Evolutionary conservation across 1,284 basidiomycete genomes (phyloP).

Genomic region (Marasmius tenuissimus): DNA sequence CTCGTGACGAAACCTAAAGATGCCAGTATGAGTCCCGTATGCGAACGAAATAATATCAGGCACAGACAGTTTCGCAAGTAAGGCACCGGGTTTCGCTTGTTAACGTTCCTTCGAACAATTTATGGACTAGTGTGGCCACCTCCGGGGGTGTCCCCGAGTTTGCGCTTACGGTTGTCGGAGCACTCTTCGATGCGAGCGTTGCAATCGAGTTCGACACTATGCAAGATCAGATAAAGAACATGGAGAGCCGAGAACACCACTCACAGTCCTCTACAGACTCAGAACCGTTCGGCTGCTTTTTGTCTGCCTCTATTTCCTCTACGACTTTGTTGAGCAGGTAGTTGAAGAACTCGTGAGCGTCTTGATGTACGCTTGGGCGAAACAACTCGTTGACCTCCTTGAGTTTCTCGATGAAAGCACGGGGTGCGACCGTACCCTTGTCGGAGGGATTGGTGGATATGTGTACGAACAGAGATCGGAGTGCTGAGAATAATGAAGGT

Average conservation of each 20-base stretch:
- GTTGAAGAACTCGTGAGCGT: constrained; percentile 97
- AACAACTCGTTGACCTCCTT: constrained; percentile 88
- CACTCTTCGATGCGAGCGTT: constrained; percentile 47
- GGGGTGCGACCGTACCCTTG: constrained; percentile 84
- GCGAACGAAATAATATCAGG: constrained; percentile 3
- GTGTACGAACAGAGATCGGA: constrained; percentile 86
- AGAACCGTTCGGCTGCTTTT: constrained; percentile 39
- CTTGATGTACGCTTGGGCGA: constrained; percentile 87
- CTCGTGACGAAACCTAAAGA: constrained; percentile 85
- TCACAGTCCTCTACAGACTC: constrained; percentile 53
- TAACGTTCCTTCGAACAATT: constrained; percentile 88
- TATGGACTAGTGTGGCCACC: constrained; percentile 82
- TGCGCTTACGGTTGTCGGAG: constrained; percentile 37
- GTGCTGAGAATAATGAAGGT: constrained; percentile 83
- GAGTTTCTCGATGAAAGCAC: constrained; percentile 88
- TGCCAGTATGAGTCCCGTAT: constrained; percentile 6
- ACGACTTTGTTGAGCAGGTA: constrained; percentile 91
- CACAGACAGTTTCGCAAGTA: constrained; percentile 88
- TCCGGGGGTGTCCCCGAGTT: constrained; percentile 42
- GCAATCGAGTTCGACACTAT: constrained; percentile 58
- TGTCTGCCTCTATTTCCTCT: constrained; percentile 86
- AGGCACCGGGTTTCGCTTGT: constrained; percentile 97
- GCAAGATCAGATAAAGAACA: constrained; percentile 14
- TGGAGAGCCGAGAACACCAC: constrained; percentile 24
- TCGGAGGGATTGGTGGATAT: constrained; percentile 75